phyloP scores from a whole-genome alignment of 768 basidiomycete species.

The Candolleomyces aberdarensis region DNA sequence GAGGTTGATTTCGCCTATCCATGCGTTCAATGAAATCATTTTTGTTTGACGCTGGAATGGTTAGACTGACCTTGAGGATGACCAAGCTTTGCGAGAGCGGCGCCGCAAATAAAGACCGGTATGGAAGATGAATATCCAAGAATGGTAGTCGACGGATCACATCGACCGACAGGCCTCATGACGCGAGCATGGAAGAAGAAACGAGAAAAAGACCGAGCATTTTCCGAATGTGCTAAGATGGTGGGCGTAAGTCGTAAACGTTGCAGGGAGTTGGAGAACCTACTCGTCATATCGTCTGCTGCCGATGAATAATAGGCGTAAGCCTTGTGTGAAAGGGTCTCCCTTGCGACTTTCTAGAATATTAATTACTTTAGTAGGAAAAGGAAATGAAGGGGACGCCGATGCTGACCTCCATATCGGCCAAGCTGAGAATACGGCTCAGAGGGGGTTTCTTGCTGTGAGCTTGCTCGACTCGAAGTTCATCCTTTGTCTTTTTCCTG shows the following conservation, averaged over 20 bases:
- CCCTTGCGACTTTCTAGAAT: conserved; percentile 62
- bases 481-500: conserved; percentile 61
- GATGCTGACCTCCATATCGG: conserved; percentile 73
- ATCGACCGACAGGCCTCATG: conserved; percentile 60
- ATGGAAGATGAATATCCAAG: conserved; percentile 69
- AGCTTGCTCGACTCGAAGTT: conserved; percentile 63
- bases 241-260: conserved; percentile 15
- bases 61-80: conserved; percentile 63
- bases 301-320: conserved; percentile 85
- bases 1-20: conserved; percentile 77
- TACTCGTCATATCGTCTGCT: conserved; percentile 81
- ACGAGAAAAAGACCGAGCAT: conserved; percentile 74
- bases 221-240: conserved; percentile 56
- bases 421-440: conserved; percentile 65
- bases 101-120: conserved; percentile 81
- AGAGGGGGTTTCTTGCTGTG: conserved; percentile 61
- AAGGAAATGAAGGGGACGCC: conserved; percentile 1
- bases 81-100: conserved; percentile 81
- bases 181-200: conserved; percentile 88
- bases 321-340: conserved; percentile 70
- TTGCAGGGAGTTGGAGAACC: conserved; percentile 17
- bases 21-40: too few species aligned
- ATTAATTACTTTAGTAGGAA: neutral
- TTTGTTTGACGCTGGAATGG: neutral
- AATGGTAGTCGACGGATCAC: conserved; percentile 70